Evolutionary conservation across 495 filamentous ascomycete genomes (phyloP), one percentile per base, ranked within the genome.

Genomic region (Viridothelium virens): DNA sequence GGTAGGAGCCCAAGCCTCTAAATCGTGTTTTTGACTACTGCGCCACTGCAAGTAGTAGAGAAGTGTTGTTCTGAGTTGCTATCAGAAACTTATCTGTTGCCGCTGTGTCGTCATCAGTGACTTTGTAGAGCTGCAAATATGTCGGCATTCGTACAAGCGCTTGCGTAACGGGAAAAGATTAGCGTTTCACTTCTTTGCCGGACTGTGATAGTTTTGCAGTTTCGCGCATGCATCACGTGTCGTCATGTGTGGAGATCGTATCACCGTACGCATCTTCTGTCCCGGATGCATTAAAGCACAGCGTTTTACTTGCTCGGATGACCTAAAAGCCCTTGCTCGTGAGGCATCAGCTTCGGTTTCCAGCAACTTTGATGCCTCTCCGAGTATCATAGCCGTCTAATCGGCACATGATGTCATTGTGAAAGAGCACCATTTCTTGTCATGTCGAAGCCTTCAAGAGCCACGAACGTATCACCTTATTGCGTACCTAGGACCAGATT

Each of bases 1-100:
- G 90, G 83, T 91, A 92, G 33, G 95, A 78, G 97, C 97, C 90
- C 92, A 96, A 2, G 95, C 95, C 75, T 98, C 94, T 16, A 97
- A 84, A 72, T 98, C 94, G 74, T 88, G 95, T 74, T 98, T 98
- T 96, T 96, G 5, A 91, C 78, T 5, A 95, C 94, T 0, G 91
- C 91, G 69, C 96, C 95, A 78, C 95, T 97, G 72, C 97, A 79
- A 0, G 96, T 84, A 1, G 91, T 92, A 39, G 89, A 93, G 73
- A 98, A 84, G 2, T 95, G 94, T 73, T 98, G 94, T 73, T 98
- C 94, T 3, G 90, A 69, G 94, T 98, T 11, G 95, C 94, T 76
- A 98, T 98, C 16, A 97, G 84, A 72, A 97, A 98, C 77, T 98
- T 97, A 79, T 96, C 91, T 34, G 86, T 91, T 70, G 91, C 82